Evolutionary conservation across 2,329 filamentous ascomycete species (phyloP).

Genomic region (Fusarium begoniae): DNA sequence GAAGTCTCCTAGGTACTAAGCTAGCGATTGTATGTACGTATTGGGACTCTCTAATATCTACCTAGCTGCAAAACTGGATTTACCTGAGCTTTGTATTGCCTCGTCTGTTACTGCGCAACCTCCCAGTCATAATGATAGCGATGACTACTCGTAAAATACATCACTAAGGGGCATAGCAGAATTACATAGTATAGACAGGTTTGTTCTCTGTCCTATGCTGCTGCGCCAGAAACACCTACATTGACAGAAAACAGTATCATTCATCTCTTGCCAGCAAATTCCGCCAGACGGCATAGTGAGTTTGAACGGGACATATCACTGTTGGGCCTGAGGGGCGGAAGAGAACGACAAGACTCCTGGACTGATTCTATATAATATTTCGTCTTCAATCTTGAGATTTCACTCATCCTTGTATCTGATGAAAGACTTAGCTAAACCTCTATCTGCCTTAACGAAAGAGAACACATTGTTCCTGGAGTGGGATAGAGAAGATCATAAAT

Average conservation of each 20-base stretch:
- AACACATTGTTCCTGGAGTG: background rate
- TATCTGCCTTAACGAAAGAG: background rate
- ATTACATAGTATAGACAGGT: background rate
- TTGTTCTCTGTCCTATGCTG: background rate
- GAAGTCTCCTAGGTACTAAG: background rate
- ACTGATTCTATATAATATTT: background rate
- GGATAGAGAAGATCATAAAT: background rate
- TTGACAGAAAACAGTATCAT: background rate
- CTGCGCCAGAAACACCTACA: no score
- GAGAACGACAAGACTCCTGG: background rate
- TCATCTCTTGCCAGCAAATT: background rate
- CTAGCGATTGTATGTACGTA: background rate
- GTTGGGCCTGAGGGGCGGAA: background rate
- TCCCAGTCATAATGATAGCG: background rate
- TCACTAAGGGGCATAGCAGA: background rate
- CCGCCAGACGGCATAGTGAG: background rate
- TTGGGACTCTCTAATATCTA: background rate
- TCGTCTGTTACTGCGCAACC: background rate
- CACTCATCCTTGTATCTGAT: background rate
- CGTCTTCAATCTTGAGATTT: background rate
- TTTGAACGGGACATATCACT: background rate
- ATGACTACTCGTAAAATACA: background rate
- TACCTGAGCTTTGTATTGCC: background rate
- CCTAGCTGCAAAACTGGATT: background rate
- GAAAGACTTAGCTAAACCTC: background rate